Evolutionary conservation across 2,329 filamentous ascomycete species (phyloP).

Genomic region (Arthroderma sp.): DNA sequence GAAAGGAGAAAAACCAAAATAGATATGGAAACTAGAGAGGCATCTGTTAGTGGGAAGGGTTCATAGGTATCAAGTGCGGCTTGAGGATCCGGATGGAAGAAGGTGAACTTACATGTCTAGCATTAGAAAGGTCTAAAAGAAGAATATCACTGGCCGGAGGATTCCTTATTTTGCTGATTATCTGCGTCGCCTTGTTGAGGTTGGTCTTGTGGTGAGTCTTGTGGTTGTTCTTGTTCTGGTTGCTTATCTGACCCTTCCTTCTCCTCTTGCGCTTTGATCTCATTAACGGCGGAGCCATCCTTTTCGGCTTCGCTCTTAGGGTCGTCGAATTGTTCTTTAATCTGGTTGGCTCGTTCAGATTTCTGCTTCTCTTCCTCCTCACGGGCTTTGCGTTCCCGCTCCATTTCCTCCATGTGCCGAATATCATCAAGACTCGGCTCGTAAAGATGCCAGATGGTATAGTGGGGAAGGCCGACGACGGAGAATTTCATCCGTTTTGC

Average conservation of each 20-base stretch:
- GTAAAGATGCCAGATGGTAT: conserved; percentile 99
- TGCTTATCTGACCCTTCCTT: conserved; percentile 18
- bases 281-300: conserved; percentile 68
- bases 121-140: conserved; percentile 6
- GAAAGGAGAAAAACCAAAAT: too few species aligned
- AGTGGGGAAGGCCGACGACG: conserved; percentile 89
- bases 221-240: conserved; percentile 1
- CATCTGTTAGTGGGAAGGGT: too few species aligned
- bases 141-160: neutral
- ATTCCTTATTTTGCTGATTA: conserved; percentile 1
- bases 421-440: conserved; percentile 98
- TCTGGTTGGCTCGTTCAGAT: conserved; percentile 59
- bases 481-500: conserved; percentile 91
- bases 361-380: conserved; percentile 69
- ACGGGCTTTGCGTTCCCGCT: conserved; percentile 64
- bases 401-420: conserved; percentile 98
- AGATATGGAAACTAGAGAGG: too few species aligned
- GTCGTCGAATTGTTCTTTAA: conserved; percentile 69
- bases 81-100: neutral
- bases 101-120: conserved; percentile 7
- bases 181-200: neutral
- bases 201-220: neutral
- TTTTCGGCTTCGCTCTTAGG: conserved; percentile 73
- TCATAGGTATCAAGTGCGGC: too few species aligned
- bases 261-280: conserved; percentile 46